These are phyloP conservation scores for Phytophthora aleatoria DNA, from an alignment of 352 stramenopile genomes.

Conservation along the genomic window DNA sequence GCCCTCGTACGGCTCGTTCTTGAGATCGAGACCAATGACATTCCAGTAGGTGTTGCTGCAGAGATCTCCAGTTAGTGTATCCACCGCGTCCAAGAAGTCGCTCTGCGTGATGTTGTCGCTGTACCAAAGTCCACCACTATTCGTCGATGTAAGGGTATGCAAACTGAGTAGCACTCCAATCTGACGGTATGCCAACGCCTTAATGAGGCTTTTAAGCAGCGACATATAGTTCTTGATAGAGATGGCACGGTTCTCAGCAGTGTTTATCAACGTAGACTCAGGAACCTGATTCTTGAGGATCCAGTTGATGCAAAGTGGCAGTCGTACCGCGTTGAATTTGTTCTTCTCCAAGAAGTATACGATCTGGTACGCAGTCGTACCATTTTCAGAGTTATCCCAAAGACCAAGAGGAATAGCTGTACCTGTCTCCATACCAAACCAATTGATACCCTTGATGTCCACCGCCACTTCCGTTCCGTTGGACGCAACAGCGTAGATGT, in stretches of 20 bases:
- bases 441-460: constrained; percentile 74
- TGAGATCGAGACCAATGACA: constrained; percentile 73
- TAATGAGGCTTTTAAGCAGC: constrained; percentile 52
- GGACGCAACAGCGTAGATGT: constrained; percentile 50
- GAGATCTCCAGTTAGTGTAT: constrained; percentile 44
- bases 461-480: constrained; percentile 55
- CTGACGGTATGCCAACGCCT: constrained; percentile 27
- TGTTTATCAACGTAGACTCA: constrained; percentile 48
- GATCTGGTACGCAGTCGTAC: constrained; percentile 56
- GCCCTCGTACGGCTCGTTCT: constrained; percentile 56
- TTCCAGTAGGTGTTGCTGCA: constrained; percentile 78
- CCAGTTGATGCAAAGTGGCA: constrained; percentile 52
- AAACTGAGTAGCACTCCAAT: constrained; percentile 56
- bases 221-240: constrained; percentile 53
- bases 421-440: constrained; percentile 69
- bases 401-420: constrained; percentile 59
- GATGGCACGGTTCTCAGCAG: constrained; percentile 59
- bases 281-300: constrained; percentile 62
- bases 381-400: constrained; percentile 64
- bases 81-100: constrained; percentile 48
- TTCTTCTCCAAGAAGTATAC: constrained; percentile 44
- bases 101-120: constrained; percentile 39
- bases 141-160: constrained; percentile 39
- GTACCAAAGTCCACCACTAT: constrained; percentile 51
- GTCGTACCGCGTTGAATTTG: constrained; percentile 52